phyloP scores from a whole-genome alignment of 129 eudicot species.

The Arctium lappa region DNA sequence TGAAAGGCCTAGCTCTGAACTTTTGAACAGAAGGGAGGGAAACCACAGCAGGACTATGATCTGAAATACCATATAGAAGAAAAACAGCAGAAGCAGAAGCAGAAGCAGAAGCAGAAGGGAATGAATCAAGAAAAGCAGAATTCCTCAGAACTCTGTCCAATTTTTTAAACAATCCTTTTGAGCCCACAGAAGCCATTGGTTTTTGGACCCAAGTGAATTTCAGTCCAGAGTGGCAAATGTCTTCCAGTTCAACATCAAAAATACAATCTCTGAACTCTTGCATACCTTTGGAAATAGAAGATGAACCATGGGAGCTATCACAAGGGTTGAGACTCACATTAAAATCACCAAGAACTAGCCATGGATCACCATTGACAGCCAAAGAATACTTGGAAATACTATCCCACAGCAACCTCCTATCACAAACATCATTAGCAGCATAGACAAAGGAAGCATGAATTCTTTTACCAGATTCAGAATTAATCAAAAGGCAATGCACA shows the following conservation, averaged over 20 bases:
- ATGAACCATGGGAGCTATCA: background rate
- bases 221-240: background rate
- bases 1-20: too few relatives aligned
- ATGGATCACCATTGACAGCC: background rate
- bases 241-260: background rate
- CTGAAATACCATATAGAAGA: too few relatives aligned
- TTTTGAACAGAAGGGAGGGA: accelerated
- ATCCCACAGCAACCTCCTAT: too few relatives aligned
- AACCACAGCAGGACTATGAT: too few relatives aligned
- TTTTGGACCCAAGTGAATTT: background rate
- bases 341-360: background rate
- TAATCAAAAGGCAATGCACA: too few relatives aligned
- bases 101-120: too few relatives aligned
- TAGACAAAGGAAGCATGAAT: too few relatives aligned
- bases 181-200: background rate
- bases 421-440: background rate
- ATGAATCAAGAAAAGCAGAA: too few relatives aligned
- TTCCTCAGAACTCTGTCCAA: too few relatives aligned
- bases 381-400: too few relatives aligned
- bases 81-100: too few relatives aligned
- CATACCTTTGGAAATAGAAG: background rate
- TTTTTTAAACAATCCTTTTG: background rate
- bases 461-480: too few relatives aligned
- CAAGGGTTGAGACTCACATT: background rate
- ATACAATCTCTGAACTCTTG: background rate